Percentiles rank a stretch among this genome's conserved stretches.
phyloP scores from a whole-genome alignment of 2,329 filamentous ascomycete species.

The Aspergillus oerlinghausenensis region DNA sequence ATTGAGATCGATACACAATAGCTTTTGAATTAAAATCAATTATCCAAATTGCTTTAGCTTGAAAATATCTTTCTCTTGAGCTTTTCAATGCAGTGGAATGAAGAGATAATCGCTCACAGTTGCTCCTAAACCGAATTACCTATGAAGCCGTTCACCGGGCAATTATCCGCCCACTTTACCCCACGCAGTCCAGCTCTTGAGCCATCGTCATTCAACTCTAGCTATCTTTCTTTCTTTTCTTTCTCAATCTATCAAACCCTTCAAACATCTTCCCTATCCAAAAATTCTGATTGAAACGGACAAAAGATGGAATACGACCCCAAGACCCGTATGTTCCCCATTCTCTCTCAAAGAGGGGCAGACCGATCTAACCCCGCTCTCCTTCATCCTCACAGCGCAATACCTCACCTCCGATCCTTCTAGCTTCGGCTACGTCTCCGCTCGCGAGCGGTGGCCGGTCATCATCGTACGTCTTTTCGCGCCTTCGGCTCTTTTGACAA shows the following conservation, averaged over 20 bases:
- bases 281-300: background rate
- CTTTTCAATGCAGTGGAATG: background rate
- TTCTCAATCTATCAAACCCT: background rate
- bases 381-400: constrained; percentile 50
- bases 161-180: background rate
- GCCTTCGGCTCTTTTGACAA: constrained; percentile 1
- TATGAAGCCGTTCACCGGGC: background rate
- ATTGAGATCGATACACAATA: background rate
- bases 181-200: background rate
- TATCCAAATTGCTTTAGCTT: background rate
- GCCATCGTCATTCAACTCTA: background rate
- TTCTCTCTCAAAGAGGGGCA: constrained; percentile 7
- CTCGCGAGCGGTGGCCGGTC: constrained; percentile 83
- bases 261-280: background rate
- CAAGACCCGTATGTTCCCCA: constrained; percentile 58
- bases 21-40: background rate
- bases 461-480: constrained; percentile 66
- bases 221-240: background rate
- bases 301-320: constrained; percentile 67
- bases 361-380: constrained; percentile 14
- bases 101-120: background rate
- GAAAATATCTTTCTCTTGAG: background rate
- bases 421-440: constrained; percentile 84
- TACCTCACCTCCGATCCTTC: constrained; percentile 75
- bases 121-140: background rate